A percentile compares a stretch with the other conserved stretches of the same genome.
These are phyloP conservation scores for Candida labiduridarum DNA, from an alignment of 1,139 yeast species.

Conservation along the genomic window DNA sequence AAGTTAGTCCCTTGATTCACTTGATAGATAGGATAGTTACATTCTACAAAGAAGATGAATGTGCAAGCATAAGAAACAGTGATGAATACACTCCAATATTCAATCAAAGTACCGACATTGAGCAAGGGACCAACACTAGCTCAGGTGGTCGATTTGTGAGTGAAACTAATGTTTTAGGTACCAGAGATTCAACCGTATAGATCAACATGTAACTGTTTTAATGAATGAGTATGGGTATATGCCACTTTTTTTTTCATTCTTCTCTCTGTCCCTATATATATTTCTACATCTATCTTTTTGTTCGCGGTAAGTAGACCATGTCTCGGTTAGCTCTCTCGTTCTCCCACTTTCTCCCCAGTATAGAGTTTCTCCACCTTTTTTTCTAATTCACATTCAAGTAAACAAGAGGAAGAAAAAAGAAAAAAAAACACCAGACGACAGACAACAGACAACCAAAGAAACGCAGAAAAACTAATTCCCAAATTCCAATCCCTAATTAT, in stretches of 20 bases:
- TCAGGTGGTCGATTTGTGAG: background rate
- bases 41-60: conserved; percentile 60
- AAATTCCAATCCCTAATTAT: background rate
- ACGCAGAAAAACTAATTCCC: background rate
- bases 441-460: background rate
- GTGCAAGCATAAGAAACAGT: conserved; percentile 44
- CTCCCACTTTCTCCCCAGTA: background rate
- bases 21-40: conserved; percentile 56
- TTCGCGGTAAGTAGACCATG: too few species aligned
- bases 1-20: conserved; percentile 50
- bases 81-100: conserved; percentile 40
- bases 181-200: conserved; percentile 2
- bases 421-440: background rate
- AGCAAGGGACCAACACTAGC: conserved; percentile 10
- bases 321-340: background rate
- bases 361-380: conserved; percentile 5
- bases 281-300: too few species aligned
- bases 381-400: background rate
- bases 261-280: too few species aligned
- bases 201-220: background rate
- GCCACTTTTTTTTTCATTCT: too few species aligned
- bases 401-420: background rate
- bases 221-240: background rate
- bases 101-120: conserved; percentile 23
- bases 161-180: conserved; percentile 16